Base-by-base conservation (phyloP, 2,329 filamentous ascomycete species). In the Colletotrichum sp. region DNA sequence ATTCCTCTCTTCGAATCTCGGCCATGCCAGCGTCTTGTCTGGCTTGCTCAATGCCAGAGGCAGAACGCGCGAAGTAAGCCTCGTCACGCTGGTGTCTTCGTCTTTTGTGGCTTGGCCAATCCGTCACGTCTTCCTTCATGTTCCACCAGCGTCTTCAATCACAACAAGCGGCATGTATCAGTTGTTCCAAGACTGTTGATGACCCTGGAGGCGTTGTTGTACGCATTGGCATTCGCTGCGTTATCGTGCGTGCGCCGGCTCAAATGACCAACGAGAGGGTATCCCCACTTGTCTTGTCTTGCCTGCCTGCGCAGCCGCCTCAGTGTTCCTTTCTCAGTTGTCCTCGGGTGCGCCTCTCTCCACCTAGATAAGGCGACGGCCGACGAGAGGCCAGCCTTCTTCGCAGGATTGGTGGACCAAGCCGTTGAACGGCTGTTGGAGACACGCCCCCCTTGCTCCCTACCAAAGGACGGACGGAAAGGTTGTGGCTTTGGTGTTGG, bases 331-430 rank as follows among this genome's bases (percentile, higher is more conserved):
- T 58, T 60, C 56, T 28, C 62, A 48, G 36, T 64, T 48, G 56
- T 52, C 38, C 38, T n/a, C 38, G 64, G 67, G 56, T 61, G 58
- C 52, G 68, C 21, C 26, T 62, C 68, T 66, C 60, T 70, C 64
- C 73, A 67, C 69, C 66, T 73, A 77, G 76, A 77, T 77, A 77
- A 77, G 76, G 70, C 69, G 65, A 21, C 56, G 66, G 66, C 56
- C 67, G 69, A 66, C 66, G 34, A 77, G 73, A 77, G 76, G 76
- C 76, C 66, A 71, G 67, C 43, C 64, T 66, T 72, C 30, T 38
- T 75, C 34, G 62, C 21, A 66, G 64, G 66, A 75, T 71, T 65
- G 66, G 69, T 76, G 73, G 65, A 67, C 69, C 65, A 61, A 55
- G 56, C 65, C 68, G 75, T 77, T 76, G 38, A 66, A 69, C 64